Base-by-base conservation (phyloP, 169 alveolate species). In the Cyclospora cayetanensis region DNA sequence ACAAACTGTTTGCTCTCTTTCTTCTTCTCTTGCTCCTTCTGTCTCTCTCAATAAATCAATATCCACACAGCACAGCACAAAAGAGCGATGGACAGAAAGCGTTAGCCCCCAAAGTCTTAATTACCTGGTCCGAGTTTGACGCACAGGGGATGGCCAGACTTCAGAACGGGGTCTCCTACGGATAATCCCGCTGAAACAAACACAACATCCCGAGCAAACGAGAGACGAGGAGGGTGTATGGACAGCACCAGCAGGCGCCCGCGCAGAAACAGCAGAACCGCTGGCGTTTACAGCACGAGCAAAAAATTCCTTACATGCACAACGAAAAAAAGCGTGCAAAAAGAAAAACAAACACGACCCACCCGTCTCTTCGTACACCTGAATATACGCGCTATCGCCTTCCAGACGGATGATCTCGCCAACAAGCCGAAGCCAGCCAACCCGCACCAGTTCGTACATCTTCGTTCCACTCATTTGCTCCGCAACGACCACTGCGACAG, bases 341-440 rank as follows among this genome's bases (percentile, higher is more conserved):
- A 2, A 39, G 25, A 60, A 90, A 41, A 22, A 37, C n/a, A 43
- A n/a, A 18, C 18, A 18, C n/a, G 3, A n/a, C n/a, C n/a, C n/a
- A n/a, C n/a, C n/a, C n/a, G n/a, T 98, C 92, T 98, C 99, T 94
- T 99, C 99, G 93, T 98, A 98, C 89, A 99, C 99, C 95, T 99
- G 99, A 92, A 99, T 98, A 84, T 97, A 98, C 42, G 99, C 99
- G 90, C 97, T 97, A 93, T 99, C 99, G 42, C 99, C 99, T 90
- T 99, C 99, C 43, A 99, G 97, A 80, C 99, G 97, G 90, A 99
- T 99, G 94, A 98, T 98, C 95, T 99, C 99, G 46, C 99, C 99
- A 80, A 98, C 99, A 34, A 99, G 96, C 89, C 97, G 96, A 77
- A 98, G 97, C 98, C 99, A 98, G 37, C 99, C 99, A 2, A 97